Percentiles rank a stretch among this genome's conserved stretches.
Evolutionary conservation across 495 filamentous ascomycete genomes (phyloP).

Genomic region (Penicillium desertorum): DNA sequence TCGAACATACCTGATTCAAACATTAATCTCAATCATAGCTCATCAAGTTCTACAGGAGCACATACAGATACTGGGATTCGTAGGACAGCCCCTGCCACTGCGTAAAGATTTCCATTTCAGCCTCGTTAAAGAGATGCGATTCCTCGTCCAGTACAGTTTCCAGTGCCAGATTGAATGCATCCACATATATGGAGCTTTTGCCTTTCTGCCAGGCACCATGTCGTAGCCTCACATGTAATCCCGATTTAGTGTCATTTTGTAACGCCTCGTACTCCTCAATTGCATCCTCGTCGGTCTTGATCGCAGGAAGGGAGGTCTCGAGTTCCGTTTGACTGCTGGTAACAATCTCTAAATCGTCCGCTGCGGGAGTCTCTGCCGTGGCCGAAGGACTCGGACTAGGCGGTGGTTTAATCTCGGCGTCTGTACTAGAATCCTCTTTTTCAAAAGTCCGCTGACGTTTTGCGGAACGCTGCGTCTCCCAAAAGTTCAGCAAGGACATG

Average conservation of each 20-base stretch:
- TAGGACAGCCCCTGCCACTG: constrained; percentile 74
- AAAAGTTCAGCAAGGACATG: constrained; percentile 48
- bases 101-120: constrained; percentile 74
- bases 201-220: constrained; percentile 60
- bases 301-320: constrained; percentile 69
- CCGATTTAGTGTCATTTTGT: constrained; percentile 36
- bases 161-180: constrained; percentile 93
- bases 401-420: constrained; percentile 13
- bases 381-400: constrained; percentile 24
- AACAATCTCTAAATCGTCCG: constrained; percentile 40
- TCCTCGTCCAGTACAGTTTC: constrained; percentile 91
- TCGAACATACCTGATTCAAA: constrained; percentile 69
- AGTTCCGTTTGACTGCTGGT: constrained; percentile 61
- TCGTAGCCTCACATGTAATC: constrained; percentile 49
- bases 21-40: background rate
- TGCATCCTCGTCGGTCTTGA: constrained; percentile 66
- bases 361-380: constrained; percentile 16
- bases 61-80: constrained; percentile 89
- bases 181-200: constrained; percentile 89
- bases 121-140: constrained; percentile 78
- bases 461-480: constrained; percentile 39
- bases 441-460: constrained; percentile 37
- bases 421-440: constrained; percentile 7
- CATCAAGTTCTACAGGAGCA: constrained; percentile 11
- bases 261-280: constrained; percentile 78